Percentiles rank a stretch among this genome's conserved stretches.
Evolutionary conservation across 2,329 filamentous ascomycete genomes (phyloP).

Genomic region (Coniochaeta sp.): DNA sequence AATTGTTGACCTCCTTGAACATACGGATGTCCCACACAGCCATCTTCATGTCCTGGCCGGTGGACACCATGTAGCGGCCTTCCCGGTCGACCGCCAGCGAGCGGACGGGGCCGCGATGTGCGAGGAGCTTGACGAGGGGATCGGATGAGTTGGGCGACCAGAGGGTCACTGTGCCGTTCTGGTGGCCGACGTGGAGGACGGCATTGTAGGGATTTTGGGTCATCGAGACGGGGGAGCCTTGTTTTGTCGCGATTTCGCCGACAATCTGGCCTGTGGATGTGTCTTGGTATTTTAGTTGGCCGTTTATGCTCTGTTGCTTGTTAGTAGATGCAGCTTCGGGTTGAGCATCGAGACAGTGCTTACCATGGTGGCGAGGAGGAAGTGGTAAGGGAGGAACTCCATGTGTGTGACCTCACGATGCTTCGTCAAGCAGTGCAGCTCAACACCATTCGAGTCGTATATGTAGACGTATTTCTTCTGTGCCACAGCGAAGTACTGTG

Average conservation of each 20-base stretch:
- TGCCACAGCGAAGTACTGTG: constrained; percentile 88
- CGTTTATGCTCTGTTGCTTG: constrained; percentile 57
- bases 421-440: constrained; percentile 85
- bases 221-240: constrained; percentile 77
- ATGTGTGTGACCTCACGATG: constrained; percentile 88
- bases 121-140: constrained; percentile 83
- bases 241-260: constrained; percentile 74
- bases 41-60: constrained; percentile 85
- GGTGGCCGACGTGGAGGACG: constrained; percentile 84
- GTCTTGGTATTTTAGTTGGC: constrained; percentile 89
- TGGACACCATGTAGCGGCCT: constrained; percentile 91
- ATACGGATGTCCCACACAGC: constrained; percentile 94
- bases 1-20: constrained; percentile 87
- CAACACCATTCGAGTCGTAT: constrained; percentile 84
- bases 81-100: constrained; percentile 80
- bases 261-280: constrained; percentile 88
- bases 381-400: constrained; percentile 95
- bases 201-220: constrained; percentile 89
- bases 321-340: constrained; percentile 13
- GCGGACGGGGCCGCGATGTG: constrained; percentile 83
- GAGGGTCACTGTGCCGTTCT: constrained; percentile 88
- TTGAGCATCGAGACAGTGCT: constrained; percentile 25
- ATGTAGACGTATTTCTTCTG: constrained; percentile 98
- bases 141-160: constrained; percentile 92
- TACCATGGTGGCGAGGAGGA: constrained; percentile 79